Evolutionary conservation across 129 eudicot species (phyloP), one percentile per base, ranked within the genome.

Genomic region (Smallanthus sonchifolius): DNA sequence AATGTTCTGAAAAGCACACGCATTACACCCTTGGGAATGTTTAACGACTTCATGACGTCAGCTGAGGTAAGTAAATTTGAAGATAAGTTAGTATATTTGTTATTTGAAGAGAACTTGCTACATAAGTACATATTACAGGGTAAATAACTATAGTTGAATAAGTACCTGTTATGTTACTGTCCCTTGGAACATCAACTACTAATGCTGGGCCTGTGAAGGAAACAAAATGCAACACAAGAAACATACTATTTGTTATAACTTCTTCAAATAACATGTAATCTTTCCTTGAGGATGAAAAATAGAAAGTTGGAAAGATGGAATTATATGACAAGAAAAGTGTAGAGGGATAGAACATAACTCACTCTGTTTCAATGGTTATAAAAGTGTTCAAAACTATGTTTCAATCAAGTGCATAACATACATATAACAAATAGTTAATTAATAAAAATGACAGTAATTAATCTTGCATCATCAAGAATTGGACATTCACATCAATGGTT

Each of bases 1-100:
- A 82, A 73, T 17, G 92, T 89, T 74, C 82, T 82, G 85, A 89
- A 86, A 80, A 89, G 89, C 75, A 84, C 89, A 20, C 92, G 92
- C 68, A 47, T 84, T 36, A 89, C 86, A 48, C 96, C 96, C 62
- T 65, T 69, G 4, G 89, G 92, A 51, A 89, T 86, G 61, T 89
- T 81, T 48, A 89, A 67, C 0, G 80, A 72, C 78, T 76, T 69
- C 96, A 89, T 73, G 75, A 79, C 96, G 45, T 80, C 86, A 51
- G 83, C 96, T 89, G 92, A 61, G 38, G 56, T 17, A 70, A 34
- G 67, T 37, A 40, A 52, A 75, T 28, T 71, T 4, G 49, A 43
- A 67, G 49, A 55, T 28, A 55, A 32, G 38, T 68, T 35, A 65
- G 44, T 10, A n/a, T 34, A 70, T 20, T 35, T 10, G 8, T 57